These are phyloP conservation scores for Lipomyces sp. DNA, from an alignment of 805 yeast species.

Conservation along the genomic window DNA sequence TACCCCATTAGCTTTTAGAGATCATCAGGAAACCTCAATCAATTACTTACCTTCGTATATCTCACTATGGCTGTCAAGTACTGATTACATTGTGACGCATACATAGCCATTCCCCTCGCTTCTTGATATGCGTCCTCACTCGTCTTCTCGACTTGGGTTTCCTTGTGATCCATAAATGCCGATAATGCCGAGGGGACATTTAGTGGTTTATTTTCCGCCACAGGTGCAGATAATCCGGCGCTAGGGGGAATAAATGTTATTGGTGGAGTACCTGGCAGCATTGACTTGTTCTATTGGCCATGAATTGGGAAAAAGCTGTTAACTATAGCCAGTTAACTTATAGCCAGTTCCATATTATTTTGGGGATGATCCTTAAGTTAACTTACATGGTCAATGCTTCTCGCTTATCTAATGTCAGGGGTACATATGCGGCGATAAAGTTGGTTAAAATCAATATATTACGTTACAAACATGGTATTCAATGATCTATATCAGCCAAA, in stretches of 20 bases:
- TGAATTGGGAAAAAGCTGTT: background rate
- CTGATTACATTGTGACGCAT: conserved; percentile 26
- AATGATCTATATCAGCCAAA: background rate
- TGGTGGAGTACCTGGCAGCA: background rate
- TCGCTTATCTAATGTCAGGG: background rate
- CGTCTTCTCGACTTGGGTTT: background rate
- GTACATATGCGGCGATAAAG: background rate
- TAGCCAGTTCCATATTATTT: too few species aligned
- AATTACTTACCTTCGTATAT: conserved; percentile 25
- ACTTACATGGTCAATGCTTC: background rate
- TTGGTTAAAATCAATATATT: background rate
- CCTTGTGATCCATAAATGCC: background rate
- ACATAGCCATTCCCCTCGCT: conserved; percentile 25
- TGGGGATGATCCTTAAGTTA: background rate
- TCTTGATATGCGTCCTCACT: conserved; percentile 17
- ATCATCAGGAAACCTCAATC: background rate
- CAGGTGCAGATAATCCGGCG: background rate
- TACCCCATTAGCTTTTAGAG: too few species aligned
- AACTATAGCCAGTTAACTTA: background rate
- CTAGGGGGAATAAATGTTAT: background rate
- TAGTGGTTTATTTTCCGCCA: background rate
- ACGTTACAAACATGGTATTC: background rate
- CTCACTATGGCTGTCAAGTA: conserved; percentile 27
- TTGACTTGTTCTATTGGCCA: background rate
- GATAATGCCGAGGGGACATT: background rate